These are phyloP conservation scores for Pythium apleroticum DNA, from an alignment of 352 stramenopile genomes.

Conservation along the genomic window DNA sequence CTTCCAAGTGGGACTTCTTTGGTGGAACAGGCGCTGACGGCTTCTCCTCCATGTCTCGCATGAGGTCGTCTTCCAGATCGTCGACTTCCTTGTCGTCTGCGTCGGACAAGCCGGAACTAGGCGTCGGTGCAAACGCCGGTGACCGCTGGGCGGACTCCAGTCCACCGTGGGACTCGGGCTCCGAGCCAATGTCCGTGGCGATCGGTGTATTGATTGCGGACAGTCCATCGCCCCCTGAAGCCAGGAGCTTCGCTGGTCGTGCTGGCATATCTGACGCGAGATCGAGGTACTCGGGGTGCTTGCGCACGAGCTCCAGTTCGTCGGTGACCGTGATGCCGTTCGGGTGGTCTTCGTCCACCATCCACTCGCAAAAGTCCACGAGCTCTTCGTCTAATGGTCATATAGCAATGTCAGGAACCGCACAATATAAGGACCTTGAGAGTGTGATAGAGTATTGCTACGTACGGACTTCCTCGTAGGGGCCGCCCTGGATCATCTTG, in stretches of 20 bases:
- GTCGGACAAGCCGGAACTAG: conserved; percentile 52
- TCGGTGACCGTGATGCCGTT: conserved; percentile 72
- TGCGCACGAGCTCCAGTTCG: conserved; percentile 79
- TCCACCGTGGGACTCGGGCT: conserved; percentile 59
- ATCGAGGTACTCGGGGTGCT: conserved; percentile 80
- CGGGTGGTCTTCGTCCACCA: conserved; percentile 74
- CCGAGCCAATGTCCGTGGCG: conserved; percentile 64
- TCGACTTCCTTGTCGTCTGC: conserved; percentile 72
- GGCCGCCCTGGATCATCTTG: conserved; percentile 72
- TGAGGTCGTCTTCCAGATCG: conserved; percentile 74
- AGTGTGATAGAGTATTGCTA: not conserved
- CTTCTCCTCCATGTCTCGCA: conserved; percentile 74
- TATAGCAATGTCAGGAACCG: too few relatives aligned
- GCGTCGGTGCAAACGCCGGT: conserved; percentile 50
- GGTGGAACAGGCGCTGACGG: conserved; percentile 14
- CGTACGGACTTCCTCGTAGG: conserved; percentile 78
- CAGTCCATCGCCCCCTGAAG: conserved; percentile 30
- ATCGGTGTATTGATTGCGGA: conserved; percentile 73
- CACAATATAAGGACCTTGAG: too few relatives aligned
- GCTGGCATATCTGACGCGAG: conserved; percentile 51
- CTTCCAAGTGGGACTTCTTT: conserved; percentile 48
- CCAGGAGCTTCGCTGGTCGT: conserved; percentile 32
- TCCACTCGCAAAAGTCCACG: conserved; percentile 88
- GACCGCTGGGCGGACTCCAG: conserved; percentile 67
- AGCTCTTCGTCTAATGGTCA: conserved; percentile 81